Evolutionary conservation across 2,329 filamentous ascomycete species (phyloP).

Genomic region (Colletotrichum lupini): DNA sequence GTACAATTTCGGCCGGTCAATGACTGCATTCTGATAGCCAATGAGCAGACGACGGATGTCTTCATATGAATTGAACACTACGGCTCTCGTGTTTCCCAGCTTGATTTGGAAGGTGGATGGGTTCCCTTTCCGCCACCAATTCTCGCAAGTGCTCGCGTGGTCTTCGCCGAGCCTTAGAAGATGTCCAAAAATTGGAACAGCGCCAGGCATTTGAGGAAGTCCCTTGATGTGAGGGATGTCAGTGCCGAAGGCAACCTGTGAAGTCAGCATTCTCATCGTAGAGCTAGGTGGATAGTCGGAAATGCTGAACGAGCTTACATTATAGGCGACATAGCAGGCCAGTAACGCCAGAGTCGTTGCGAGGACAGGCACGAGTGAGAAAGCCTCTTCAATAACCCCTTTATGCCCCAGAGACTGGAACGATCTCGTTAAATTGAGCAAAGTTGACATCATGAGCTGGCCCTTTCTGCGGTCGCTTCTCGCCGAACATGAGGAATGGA

Average conservation of each 20-base stretch:
- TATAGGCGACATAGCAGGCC: neutral
- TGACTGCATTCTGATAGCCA: constrained; percentile 80
- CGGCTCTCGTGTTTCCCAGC: constrained; percentile 75
- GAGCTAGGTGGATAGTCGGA: neutral
- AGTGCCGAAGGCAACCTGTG: constrained; percentile 54
- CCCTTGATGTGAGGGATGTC: constrained; percentile 71
- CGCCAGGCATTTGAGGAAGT: constrained; percentile 69
- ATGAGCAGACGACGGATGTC: constrained; percentile 81
- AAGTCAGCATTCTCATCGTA: neutral
- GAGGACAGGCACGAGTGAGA: neutral
- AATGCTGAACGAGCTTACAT: neutral
- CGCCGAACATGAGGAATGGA: neutral
- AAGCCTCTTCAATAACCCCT: neutral
- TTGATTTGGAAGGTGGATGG: constrained; percentile 72
- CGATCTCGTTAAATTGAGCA: neutral
- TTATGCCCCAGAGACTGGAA: neutral
- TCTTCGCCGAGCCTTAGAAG: constrained; percentile 68
- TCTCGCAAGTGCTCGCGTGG: constrained; percentile 64
- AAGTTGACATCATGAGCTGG: neutral
- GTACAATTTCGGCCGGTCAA: constrained; percentile 81
- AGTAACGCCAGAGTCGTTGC: neutral
- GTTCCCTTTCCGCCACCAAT: constrained; percentile 70
- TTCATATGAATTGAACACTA: constrained; percentile 84
- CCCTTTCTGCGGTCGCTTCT: neutral
- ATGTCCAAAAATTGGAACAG: constrained; percentile 70